Evolutionary conservation across 257 asterid species (phyloP).

Genomic region (Solanum virginianum): DNA sequence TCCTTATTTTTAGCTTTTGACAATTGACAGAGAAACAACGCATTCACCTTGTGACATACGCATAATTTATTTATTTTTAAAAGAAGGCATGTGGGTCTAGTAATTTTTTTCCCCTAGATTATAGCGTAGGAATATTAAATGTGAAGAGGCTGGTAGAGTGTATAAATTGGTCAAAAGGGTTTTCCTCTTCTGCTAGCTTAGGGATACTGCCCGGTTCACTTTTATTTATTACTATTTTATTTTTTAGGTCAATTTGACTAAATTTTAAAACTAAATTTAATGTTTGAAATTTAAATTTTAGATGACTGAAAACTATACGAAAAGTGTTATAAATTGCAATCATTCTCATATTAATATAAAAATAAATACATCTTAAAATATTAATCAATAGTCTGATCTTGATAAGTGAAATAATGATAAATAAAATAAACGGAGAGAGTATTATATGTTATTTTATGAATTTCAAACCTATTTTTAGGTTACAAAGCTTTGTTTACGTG

Average conservation of each 20-base stretch:
- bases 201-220: background rate
- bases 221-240: too few relatives aligned
- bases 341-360: too few relatives aligned
- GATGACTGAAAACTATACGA: too few relatives aligned
- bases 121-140: background rate
- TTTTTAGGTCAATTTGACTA: too few relatives aligned
- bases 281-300: too few relatives aligned
- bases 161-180: background rate
- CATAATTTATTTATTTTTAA: background rate
- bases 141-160: background rate
- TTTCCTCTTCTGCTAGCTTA: background rate
- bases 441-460: background rate
- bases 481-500: background rate
- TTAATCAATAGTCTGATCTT: too few relatives aligned
- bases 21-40: background rate
- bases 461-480: background rate
- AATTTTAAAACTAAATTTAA: too few relatives aligned
- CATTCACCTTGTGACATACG: background rate
- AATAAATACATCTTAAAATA: too few relatives aligned
- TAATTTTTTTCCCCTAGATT: background rate
- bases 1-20: background rate
- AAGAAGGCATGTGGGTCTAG: background rate
- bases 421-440: too few relatives aligned
- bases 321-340: too few relatives aligned
- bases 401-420: too few relatives aligned